A percentile compares a stretch with the other conserved stretches of the same genome.
These are phyloP conservation scores for Colletotrichum eremochloae DNA, from an alignment of 2,329 filamentous ascomycete genomes.

Conservation along the genomic window DNA sequence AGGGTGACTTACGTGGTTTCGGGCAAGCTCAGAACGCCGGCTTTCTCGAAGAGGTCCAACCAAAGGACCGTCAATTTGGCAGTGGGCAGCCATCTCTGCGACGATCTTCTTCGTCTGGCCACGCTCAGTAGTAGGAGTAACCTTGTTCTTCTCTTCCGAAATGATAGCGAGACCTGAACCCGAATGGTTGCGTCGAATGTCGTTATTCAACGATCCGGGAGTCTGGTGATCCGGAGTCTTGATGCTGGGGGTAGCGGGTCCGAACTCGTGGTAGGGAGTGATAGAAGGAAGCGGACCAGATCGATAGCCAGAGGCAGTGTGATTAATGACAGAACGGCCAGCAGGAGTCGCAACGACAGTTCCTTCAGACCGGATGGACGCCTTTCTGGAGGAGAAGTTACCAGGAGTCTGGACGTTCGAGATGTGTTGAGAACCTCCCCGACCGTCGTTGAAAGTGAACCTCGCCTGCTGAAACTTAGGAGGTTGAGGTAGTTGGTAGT, in stretches of 20 bases:
- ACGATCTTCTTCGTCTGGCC: conserved; percentile 12
- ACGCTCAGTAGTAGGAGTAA: background rate
- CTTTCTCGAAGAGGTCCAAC: conserved; percentile 40
- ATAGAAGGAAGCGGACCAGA: conserved; percentile 12
- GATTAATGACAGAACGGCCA: conserved; percentile 12
- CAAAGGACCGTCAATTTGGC: conserved; percentile 42
- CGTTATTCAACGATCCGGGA: conserved; percentile 5
- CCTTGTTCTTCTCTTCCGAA: conserved; percentile 26
- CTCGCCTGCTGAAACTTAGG: conserved; percentile 24
- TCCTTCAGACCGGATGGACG: conserved; percentile 18
- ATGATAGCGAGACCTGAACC: conserved; percentile 10
- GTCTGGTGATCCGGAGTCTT: conserved; percentile 21
- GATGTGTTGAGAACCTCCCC: conserved; percentile 1
- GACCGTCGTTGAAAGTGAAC: background rate
- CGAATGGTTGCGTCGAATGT: conserved; percentile 1
- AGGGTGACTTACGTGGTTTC: conserved; percentile 38
- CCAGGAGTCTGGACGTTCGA: background rate
- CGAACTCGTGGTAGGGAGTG: conserved; percentile 11
- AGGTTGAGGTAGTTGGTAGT: conserved; percentile 30
- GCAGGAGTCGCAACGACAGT: conserved; percentile 23
- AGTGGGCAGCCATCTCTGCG: conserved; percentile 38
- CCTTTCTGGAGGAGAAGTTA: conserved; percentile 20
- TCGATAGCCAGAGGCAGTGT: conserved; percentile 20
- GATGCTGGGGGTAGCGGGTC: background rate
- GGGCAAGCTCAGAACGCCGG: conserved; percentile 40